Percentiles rank a stretch among this genome's conserved stretches.
These are phyloP conservation scores for Suillus alpinus DNA, from an alignment of 768 basidiomycete species.

Conservation along the genomic window DNA sequence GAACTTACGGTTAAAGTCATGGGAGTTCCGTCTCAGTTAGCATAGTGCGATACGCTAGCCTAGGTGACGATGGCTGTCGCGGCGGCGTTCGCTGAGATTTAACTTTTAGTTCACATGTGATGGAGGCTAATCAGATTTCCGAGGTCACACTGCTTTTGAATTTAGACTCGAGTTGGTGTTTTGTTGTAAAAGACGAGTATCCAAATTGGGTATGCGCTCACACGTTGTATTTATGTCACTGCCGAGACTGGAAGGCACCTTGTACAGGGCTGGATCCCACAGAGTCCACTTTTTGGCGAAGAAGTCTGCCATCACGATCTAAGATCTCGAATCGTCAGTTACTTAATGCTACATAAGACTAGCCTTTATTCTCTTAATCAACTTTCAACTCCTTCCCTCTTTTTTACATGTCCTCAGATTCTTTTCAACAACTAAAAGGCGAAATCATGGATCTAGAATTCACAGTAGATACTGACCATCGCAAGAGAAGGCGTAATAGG, in stretches of 20 bases:
- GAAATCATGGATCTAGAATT: conserved; percentile 79
- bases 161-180: conserved; percentile 29
- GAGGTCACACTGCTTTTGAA: conserved; percentile 34
- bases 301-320: conserved; percentile 42
- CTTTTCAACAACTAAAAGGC: conserved; percentile 66
- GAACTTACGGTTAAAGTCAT: background rate
- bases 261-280: conserved; percentile 32
- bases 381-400: conserved; percentile 43
- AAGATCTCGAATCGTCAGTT: conserved; percentile 35
- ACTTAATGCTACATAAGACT: conserved; percentile 62
- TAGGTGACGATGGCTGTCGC: background rate
- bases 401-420: conserved; percentile 47
- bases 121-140: conserved; percentile 33
- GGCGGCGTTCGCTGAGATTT: conserved; percentile 1
- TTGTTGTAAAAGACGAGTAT: too few relatives aligned
- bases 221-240: conserved; percentile 34
- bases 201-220: conserved; percentile 25
- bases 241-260: conserved; percentile 34
- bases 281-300: conserved; percentile 31
- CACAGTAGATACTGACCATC: conserved; percentile 67
- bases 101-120: background rate
- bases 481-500: conserved; percentile 86
- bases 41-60: too few relatives aligned
- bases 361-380: conserved; percentile 45
- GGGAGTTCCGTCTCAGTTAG: too few relatives aligned